A percentile compares a stretch with the other conserved stretches of the same genome.
Conservation (phyloP, 176 grass and related monocot genomes). For the Olyra latifolia region DNA sequence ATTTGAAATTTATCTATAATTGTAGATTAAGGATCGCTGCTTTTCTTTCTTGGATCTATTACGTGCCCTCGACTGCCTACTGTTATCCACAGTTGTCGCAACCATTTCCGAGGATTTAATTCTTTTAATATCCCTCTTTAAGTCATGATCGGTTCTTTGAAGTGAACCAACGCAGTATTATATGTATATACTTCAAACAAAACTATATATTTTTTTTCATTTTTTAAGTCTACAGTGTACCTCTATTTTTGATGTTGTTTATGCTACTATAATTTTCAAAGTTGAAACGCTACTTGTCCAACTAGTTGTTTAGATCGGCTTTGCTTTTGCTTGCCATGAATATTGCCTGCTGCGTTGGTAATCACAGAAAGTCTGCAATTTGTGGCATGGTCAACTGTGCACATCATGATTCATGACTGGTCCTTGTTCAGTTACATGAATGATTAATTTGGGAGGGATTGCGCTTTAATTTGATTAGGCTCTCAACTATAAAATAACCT, state of each 20-base stretch:
- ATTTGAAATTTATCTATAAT: not conserved
- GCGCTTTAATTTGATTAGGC: not conserved
- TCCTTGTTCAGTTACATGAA: not conserved
- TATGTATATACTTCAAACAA: too few relatives aligned
- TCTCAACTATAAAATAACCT: not conserved
- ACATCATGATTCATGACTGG: not conserved
- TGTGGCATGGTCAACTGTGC: too few relatives aligned
- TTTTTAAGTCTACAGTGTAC: not conserved
- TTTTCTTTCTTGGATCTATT: not conserved
- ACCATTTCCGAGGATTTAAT: not conserved
- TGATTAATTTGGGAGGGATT: not conserved
- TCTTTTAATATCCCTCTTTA: not conserved
- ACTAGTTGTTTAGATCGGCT: not conserved
- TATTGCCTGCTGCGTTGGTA: not conserved
- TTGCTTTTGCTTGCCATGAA: not conserved
- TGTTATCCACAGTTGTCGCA: not conserved
- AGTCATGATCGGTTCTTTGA: not conserved
- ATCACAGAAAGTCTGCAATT: not conserved
- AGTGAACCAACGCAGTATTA: not conserved
- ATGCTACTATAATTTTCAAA: too few relatives aligned
- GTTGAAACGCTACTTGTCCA: too few relatives aligned
- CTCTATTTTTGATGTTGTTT: not conserved
- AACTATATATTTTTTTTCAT: too few relatives aligned
- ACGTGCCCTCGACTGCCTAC: not conserved
- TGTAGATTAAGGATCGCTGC: not conserved